Evolutionary conservation across 1,284 basidiomycete genomes (phyloP), one percentile per base, ranked within the genome.

Genomic region (Malassezia obtusa): DNA sequence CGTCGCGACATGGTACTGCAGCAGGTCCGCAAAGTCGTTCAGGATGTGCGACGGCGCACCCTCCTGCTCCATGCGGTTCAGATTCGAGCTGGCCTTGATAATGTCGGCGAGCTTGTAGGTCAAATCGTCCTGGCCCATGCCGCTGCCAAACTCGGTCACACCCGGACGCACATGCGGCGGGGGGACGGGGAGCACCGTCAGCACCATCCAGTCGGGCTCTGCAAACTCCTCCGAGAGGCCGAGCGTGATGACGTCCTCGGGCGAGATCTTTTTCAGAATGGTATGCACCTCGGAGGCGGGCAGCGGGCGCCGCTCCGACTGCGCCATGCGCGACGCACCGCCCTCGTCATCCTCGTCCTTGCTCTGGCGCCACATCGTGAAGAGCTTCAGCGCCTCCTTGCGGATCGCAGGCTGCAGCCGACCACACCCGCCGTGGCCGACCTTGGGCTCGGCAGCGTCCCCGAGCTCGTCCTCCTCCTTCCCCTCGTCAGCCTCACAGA

Each of bases 161-260:
- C 89, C 94, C 0, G 94, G 94, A 44, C 94, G 87, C 46, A 99
- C 94, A 11, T 94, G 90, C 11, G 94, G 92, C 0, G 94, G 94
- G 1, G 94, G 94, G 0, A 99, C 92, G 32, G 94, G 94, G 69
- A 98, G 81, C 26, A 96, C 90, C 0, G 94, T 96, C 47, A 98
- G 78, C 65, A 99, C 91, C 94, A 99, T 98, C 94, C 94, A 98
- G 70, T 96, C 90, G 2, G 94, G 94, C 38, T 91, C 83, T 12
- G 94, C 94, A 73, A 92, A 96, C 71, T 90, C 88, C 50, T 89
- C 88, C 24, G 89, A 92, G 8, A 98, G 81, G 36, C 94, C 94
- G 61, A 98, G 83, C 15, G 91, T 80, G 62, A 84, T 80, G n/a
- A 98, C 81, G 75, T 98, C 94, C 86, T 90, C 77, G 92, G 82